phyloP scores from a whole-genome alignment of 2,329 filamentous ascomycete genomes.

The Aulographum hederae region DNA sequence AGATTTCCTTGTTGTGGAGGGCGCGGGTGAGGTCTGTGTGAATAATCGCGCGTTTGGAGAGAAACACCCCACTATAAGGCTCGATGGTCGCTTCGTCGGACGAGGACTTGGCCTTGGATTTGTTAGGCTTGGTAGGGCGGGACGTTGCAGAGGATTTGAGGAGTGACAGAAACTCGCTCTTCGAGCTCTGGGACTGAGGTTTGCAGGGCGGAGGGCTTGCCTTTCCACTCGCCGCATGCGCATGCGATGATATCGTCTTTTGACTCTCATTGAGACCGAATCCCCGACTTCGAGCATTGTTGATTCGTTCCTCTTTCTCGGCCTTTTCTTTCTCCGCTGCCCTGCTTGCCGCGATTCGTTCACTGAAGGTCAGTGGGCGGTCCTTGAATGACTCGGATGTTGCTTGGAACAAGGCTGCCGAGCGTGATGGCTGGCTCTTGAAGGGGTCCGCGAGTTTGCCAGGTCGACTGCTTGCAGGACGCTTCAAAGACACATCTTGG shows the following conservation, averaged over 20 bases:
- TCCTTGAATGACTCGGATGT: slow-evolving; percentile 1
- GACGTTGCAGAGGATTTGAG: neutral
- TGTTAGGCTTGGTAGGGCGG: neutral
- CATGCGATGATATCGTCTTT: too few relatives aligned
- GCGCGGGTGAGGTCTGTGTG: slow-evolving; percentile 66
- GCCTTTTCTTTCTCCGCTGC: slow-evolving; percentile 22
- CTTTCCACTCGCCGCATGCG: neutral
- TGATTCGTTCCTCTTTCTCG: slow-evolving; percentile 24
- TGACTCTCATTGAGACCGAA: slow-evolving; percentile 19
- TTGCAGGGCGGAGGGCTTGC: neutral
- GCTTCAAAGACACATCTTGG: slow-evolving; percentile 65
- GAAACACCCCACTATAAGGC: slow-evolving; percentile 66
- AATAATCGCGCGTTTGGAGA: slow-evolving; percentile 67
- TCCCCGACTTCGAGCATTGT: slow-evolving; percentile 20
- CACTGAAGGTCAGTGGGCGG: slow-evolving; percentile 49
- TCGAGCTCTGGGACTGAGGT: slow-evolving; percentile 5
- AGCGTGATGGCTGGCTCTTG: too few relatives aligned
- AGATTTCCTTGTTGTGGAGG: slow-evolving; percentile 57
- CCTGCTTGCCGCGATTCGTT: slow-evolving; percentile 57
- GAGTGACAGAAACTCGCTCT: neutral
- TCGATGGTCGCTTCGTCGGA: slow-evolving; percentile 45
- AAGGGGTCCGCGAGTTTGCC: too few relatives aligned
- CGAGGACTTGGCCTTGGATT: too few relatives aligned
- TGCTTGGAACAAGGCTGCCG: neutral
- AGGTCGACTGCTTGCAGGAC: slow-evolving; percentile 2